Evolutionary conservation across 139 green algal species (phyloP), one percentile per base, ranked within the genome.

Genomic region (Chlamydomonas sp.): DNA sequence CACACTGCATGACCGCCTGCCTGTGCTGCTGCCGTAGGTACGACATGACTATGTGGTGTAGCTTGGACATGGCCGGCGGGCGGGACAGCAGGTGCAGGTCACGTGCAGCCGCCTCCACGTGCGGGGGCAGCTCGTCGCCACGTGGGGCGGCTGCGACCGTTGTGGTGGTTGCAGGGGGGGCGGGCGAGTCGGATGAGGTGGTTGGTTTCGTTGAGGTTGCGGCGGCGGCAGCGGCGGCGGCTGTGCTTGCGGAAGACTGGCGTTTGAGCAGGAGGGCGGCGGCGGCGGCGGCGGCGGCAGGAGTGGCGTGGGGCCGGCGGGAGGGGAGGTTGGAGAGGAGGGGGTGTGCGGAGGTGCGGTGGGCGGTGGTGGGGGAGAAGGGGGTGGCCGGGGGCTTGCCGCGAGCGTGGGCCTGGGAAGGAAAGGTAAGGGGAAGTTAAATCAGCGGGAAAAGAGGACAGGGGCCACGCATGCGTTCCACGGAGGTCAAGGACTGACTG

Each of bases 21-120:
- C 91, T 71, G 90, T 97, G 95, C 92, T 97, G 95, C 74, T 96
- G 93, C 87, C 92, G 91, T 58, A 98, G 93, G 87, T 95, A 95
- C 12, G 89, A 79, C 78, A 92, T 94, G 0, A 98, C 89, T 5
- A 98, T 96, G 68, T 77, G 64, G 68, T 96, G 89, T 31, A 97
- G 90, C 68, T 90, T 91, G 83, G 86, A 91, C 68, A 74, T n/a
- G 9, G 77, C 87, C 2, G 83, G 69, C 1, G 85, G 86, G 3
- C 88, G 84, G 2, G 78, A 78, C 4, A 91, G 59, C 68, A 63
- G 57, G 18, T 77, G 57, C 62, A 89, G 62, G 10, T 86, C 90
- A 9, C 76, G 87, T 5, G 31, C 74, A 2, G 81, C 78, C 3
- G 84, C 84, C 79, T 88, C 85, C 80, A 89, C 89, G 75, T 90